phyloP scores from a whole-genome alignment of 2,329 filamentous ascomycete species.

The Rosellinia necatrix region DNA sequence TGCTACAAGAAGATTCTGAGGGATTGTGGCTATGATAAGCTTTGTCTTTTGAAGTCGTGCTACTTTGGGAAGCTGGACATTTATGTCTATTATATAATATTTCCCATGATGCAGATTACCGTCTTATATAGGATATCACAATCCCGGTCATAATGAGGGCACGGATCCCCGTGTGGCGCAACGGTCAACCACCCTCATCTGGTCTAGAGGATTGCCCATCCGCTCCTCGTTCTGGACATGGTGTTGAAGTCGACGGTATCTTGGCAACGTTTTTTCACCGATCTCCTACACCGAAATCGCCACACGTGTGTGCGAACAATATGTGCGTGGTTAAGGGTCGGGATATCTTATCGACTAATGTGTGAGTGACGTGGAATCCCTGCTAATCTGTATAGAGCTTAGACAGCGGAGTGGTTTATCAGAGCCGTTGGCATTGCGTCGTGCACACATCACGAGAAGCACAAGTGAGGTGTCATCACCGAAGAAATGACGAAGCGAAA shows the following conservation, averaged over 20 bases:
- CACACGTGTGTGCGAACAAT: not conserved
- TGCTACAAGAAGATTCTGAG: not conserved
- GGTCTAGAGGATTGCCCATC: conserved; percentile 4
- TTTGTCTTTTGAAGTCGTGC: no score
- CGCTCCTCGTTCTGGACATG: not conserved
- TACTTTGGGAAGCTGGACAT: not conserved
- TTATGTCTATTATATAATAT: not conserved
- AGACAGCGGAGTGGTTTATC: not conserved
- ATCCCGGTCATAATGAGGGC: not conserved
- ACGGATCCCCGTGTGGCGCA: not conserved
- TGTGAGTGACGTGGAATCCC: conserved; percentile 9
- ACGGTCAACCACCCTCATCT: not conserved
- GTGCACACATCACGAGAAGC: no score
- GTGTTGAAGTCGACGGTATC: not conserved
- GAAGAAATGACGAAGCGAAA: no score
- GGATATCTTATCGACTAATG: not conserved
- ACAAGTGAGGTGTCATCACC: no score
- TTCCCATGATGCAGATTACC: not conserved
- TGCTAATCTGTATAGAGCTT: conserved; percentile 1
- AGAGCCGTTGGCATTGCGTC: no score
- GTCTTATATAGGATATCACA: not conserved
- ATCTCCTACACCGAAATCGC: conserved; percentile 1
- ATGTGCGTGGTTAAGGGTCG: conserved; percentile 3
- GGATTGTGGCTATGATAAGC: not conserved
- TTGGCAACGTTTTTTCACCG: not conserved